These are phyloP conservation scores for Fusarium nurragi DNA, from an alignment of 2,329 filamentous ascomycete species.

Conservation along the genomic window DNA sequence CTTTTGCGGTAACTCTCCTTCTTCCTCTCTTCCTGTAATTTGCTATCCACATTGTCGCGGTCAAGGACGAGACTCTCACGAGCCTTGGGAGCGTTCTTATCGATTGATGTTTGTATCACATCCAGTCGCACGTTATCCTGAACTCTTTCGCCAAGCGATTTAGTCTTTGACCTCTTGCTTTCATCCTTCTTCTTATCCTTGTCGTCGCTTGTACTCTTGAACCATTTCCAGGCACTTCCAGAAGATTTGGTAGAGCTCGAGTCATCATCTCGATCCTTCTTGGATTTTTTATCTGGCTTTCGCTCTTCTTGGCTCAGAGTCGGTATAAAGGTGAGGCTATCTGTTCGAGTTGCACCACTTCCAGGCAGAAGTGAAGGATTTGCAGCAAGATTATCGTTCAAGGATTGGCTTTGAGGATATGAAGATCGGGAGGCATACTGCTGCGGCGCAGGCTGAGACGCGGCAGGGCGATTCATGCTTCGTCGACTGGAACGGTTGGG, in stretches of 20 bases:
- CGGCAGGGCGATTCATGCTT: constrained; percentile 29
- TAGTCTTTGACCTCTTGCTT: constrained; percentile 73
- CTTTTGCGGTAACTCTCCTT: constrained; percentile 81
- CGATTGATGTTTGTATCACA: constrained; percentile 86
- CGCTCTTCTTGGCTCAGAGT: constrained; percentile 75
- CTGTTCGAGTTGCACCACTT: constrained; percentile 73
- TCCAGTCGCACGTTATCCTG: constrained; percentile 88
- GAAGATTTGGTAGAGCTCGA: constrained; percentile 75
- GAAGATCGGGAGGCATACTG: constrained; percentile 44
- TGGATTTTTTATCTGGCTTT: constrained; percentile 77
- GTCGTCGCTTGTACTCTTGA: constrained; percentile 79
- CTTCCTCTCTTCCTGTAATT: constrained; percentile 82
- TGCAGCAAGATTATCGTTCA: constrained; percentile 45
- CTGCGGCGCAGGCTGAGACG: constrained; percentile 36
- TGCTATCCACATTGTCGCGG: constrained; percentile 75
- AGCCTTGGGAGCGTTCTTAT: constrained; percentile 69
- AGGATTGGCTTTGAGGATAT: constrained; percentile 42
- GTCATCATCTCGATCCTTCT: constrained; percentile 75
- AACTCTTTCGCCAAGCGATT: constrained; percentile 62
- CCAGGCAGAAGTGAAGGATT: constrained; percentile 74
- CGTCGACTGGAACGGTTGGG: constrained; percentile 55
- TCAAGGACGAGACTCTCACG: constrained; percentile 88
- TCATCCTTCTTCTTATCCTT: constrained; percentile 70
- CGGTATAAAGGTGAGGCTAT: constrained; percentile 82
- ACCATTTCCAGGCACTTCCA: constrained; percentile 74